Conservation (phyloP, 2,329 filamentous ascomycete species). For the Pezicula radicicola region DNA sequence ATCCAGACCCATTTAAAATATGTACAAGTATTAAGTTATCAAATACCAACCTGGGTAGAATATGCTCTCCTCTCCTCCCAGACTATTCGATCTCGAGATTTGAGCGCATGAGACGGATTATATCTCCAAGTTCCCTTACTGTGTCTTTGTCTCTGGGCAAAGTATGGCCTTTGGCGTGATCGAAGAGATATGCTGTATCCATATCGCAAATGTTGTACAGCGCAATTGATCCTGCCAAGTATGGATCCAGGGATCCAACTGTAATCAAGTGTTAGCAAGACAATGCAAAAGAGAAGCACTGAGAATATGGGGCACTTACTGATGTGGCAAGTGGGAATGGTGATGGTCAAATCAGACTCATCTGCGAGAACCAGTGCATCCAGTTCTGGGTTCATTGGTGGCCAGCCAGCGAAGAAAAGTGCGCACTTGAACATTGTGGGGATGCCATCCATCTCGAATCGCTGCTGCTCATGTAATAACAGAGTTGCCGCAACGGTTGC, state of each 20-base stretch:
- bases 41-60: too few relatives aligned
- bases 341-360: constrained; percentile 47
- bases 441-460: constrained; percentile 29
- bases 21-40: too few relatives aligned
- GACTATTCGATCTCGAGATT: constrained; percentile 3
- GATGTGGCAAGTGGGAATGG: constrained; percentile 51
- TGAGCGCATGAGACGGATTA: constrained; percentile 20
- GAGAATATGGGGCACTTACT: constrained; percentile 32
- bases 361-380: constrained; percentile 48
- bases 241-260: constrained; percentile 57
- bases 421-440: constrained; percentile 36
- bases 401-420: constrained; percentile 52
- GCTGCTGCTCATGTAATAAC: constrained; percentile 46
- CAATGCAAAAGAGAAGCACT: neutral
- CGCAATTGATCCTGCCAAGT: constrained; percentile 58
- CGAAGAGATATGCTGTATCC: constrained; percentile 58
- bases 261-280: constrained; percentile 11
- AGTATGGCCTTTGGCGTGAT: constrained; percentile 64
- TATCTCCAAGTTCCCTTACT: constrained; percentile 29
- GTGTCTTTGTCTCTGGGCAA: constrained; percentile 48
- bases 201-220: constrained; percentile 63
- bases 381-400: constrained; percentile 43
- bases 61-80: too few relatives aligned
- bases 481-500: constrained; percentile 53
- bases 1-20: too few relatives aligned